Evolutionary conservation across 345 rosid species (phyloP).

Genomic region (Citrus medica): DNA sequence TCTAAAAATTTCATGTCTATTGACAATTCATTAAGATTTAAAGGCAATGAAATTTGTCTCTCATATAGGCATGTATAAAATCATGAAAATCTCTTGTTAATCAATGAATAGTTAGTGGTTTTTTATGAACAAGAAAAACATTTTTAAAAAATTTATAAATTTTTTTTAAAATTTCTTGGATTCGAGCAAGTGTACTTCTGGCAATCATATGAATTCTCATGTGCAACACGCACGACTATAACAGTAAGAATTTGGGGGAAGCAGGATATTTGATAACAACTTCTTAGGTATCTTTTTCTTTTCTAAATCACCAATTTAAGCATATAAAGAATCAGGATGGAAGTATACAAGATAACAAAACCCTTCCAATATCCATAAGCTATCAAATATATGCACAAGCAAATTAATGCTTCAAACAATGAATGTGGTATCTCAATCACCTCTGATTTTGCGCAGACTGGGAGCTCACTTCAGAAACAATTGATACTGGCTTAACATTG

Average conservation of each 20-base stretch:
- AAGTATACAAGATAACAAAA: constrained; percentile 12
- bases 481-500: constrained; percentile 31
- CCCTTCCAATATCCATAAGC: constrained; percentile 15
- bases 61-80: too few relatives aligned
- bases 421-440: constrained; percentile 34
- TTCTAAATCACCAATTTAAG: constrained; percentile 2
- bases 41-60: too few relatives aligned
- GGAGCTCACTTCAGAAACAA: constrained; percentile 34
- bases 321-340: constrained; percentile 16
- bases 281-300: neutral
- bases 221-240: neutral
- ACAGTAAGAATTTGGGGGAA: too few relatives aligned
- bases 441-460: constrained; percentile 68
- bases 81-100: too few relatives aligned
- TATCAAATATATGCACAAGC: constrained; percentile 17
- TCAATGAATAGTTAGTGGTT: too few relatives aligned
- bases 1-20: too few relatives aligned
- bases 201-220: too few relatives aligned
- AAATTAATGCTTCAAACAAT: constrained; percentile 11
- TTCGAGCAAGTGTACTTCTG: too few relatives aligned
- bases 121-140: too few relatives aligned
- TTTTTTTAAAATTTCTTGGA: too few relatives aligned
- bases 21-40: too few relatives aligned
- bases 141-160: too few relatives aligned
- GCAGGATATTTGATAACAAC: neutral